Conservation (phyloP, 257 asterid genomes). For the Perilla frutescens region DNA sequence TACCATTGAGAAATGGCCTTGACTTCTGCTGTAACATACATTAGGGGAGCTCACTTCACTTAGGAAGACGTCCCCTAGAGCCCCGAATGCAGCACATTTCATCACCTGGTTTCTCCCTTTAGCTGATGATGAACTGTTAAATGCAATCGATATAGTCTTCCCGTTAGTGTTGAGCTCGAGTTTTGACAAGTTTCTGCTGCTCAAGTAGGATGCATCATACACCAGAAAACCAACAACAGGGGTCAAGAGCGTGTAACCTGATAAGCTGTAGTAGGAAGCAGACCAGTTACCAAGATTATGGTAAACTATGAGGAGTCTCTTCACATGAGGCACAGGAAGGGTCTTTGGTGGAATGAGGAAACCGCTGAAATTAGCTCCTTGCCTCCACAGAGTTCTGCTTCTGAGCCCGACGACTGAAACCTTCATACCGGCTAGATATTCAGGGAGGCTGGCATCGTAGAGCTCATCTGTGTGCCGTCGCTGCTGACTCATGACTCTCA, state of each 20-base stretch:
- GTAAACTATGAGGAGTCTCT: constrained; percentile 67
- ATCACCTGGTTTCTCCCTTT: constrained; percentile 14
- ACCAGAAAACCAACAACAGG: constrained; percentile 72
- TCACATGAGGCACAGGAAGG: constrained; percentile 66
- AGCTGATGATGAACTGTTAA: constrained; percentile 30
- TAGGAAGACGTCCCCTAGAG: constrained; percentile 45
- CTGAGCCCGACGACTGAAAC: constrained; percentile 62
- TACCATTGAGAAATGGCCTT: constrained; percentile 68
- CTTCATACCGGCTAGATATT: constrained; percentile 68
- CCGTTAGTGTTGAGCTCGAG: constrained; percentile 63
- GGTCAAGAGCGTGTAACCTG: constrained; percentile 64
- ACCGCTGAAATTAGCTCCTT: constrained; percentile 70
- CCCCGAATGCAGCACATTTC: constrained; percentile 66
- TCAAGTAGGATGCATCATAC: constrained; percentile 60
- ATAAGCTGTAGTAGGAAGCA: constrained; percentile 53
- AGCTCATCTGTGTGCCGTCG: constrained; percentile 58
- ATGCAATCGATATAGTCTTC: constrained; percentile 54
- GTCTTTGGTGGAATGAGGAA: constrained; percentile 65
- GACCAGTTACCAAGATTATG: constrained; percentile 77
- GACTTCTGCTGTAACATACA: constrained; percentile 54
- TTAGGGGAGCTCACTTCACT: constrained; percentile 43
- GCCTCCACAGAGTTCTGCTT: constrained; percentile 67
- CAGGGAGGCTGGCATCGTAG: constrained; percentile 65
- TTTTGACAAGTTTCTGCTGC: constrained; percentile 41
- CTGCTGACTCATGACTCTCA: constrained; percentile 49